Base-by-base conservation (phyloP, 768 basidiomycete species). In the Agaricus sinodeliciosus region DNA sequence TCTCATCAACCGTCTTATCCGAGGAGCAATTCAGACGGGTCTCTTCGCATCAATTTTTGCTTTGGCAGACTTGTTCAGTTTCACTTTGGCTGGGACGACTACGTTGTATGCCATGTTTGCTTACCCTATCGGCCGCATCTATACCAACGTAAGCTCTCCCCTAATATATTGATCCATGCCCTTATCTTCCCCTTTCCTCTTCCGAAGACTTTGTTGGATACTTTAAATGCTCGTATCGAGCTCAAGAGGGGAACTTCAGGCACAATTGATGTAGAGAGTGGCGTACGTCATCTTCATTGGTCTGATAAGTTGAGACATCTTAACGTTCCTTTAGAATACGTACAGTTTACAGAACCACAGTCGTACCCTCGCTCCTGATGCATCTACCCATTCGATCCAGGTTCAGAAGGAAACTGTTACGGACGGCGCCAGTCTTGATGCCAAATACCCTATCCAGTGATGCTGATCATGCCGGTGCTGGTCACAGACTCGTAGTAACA, bases 1-100 rank as follows among this genome's bases (percentile, higher is more conserved):
- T 0, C 63, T 76, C 44, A 70, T 77, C 54, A 74, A 73, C 46
- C 70, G 71, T 27, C 65, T 78, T 12, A 75, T 77, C 52, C 71
- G 73, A 50, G 75, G 74, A 43, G 74, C 76, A 4, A 63, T 78
- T 35, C 75, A 77, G 57, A 77, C 77, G 8, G 76, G 77, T 51
- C 56, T 71, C 13, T 76, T 78, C 49, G 72, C 72, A 22, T 71
- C 70, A 0, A 62, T 73, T 0, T 78, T 78, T 49, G 73, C 77
- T 3, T 54, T 76, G 22, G 69, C 68, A 11, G 74, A 77, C 49
- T 60, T 80, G 26, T 67, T 76, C 25, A 63, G 64, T n/a, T 68
- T 67, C 51, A 44, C 65, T 5, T 57, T 70, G 3, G 54, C 67
- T 36, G 51, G 58, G 40, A 56, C 68, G 25, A 66, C 63, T 9